Conservation (phyloP, 805 yeast genomes). For the Candida argentea region DNA sequence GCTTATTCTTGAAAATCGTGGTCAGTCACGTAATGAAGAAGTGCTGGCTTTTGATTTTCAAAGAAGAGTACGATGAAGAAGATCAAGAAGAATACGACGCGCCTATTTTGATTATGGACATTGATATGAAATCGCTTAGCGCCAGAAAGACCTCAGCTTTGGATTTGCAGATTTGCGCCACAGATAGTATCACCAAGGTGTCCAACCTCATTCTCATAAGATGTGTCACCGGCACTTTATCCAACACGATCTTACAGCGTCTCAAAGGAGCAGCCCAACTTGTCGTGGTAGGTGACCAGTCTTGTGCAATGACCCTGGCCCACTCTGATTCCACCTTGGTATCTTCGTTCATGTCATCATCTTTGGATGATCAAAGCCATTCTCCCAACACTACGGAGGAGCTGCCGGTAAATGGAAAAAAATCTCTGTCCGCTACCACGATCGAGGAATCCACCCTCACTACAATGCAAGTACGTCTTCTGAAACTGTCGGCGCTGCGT, state of each 20-base stretch:
- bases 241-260: conserved; percentile 15
- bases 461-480: conserved; percentile 17
- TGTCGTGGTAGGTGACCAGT: not conserved
- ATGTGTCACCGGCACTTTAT: conserved; percentile 18
- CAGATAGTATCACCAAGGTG: conserved; percentile 22
- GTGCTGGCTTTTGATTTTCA: conserved; percentile 31
- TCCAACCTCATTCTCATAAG: conserved; percentile 22
- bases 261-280: conserved; percentile 13
- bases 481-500: conserved; percentile 22
- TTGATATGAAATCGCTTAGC: conserved; percentile 13
- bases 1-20: conserved; percentile 27
- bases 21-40: conserved; percentile 23
- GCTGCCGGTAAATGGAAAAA: conserved; percentile 11
- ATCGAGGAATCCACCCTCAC: not conserved
- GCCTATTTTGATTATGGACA: conserved; percentile 26
- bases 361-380: conserved; percentile 5
- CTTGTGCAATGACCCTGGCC: not conserved
- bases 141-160: conserved; percentile 27
- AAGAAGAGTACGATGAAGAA: conserved; percentile 25
- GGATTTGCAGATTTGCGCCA: conserved; percentile 26
- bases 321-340: conserved; percentile 15
- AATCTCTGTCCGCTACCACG: conserved; percentile 21
- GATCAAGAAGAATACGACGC: conserved; percentile 21
- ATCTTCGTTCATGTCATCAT: conserved; percentile 28
- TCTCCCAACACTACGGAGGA: conserved; percentile 2